Evolutionary conservation across 2,329 filamentous ascomycete species (phyloP), one percentile per base, ranked within the genome.

Genomic region (Cytospora chrysosperma): DNA sequence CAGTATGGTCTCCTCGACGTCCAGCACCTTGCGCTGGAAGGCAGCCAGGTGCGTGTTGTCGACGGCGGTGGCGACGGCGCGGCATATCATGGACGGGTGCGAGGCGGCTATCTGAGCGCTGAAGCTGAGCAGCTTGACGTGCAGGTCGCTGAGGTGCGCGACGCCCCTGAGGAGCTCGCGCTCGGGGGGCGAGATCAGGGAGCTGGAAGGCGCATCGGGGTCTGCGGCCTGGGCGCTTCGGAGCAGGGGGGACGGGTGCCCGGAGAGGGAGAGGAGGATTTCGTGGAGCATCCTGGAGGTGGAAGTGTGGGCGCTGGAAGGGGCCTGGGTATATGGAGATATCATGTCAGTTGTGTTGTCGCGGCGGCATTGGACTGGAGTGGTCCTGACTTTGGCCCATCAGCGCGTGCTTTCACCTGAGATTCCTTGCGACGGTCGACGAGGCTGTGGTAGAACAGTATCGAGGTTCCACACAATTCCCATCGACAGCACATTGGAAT

Each of bases 231-330:
- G 70, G 67, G 80, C 74, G 70, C 78, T 74, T 75, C 85, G 84
- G 79, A 97, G 90, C 73, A 98, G 86, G 69, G 93, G 90, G 68
- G 94, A 97, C 68, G 91, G 90, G 78, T 98, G 92, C 69, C 95
- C 94, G 72, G 93, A 96, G 77, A 98, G 88, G 76, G 93, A 94
- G 77, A 99, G 89, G 77, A 98, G 88, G 80, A 99, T 92, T 83
- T 99, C 95, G 85, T 98, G 95, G 76, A 99, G 91, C 95, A 99
- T 99, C 69, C 69, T 70, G 60, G 47, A 59, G 47, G 24, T 70
- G 60, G 47, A 59, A 47, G 24, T 62, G 24, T 55, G 58, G 55
- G 24, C 26, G 34, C 53, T 21, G 28, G 51, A 47, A 8, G 10
- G 4, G n/a, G 58, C 58, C 58, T 61, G 58, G 37, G 32, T 37